These are phyloP conservation scores for Mycena sanguinolenta DNA, from an alignment of 768 basidiomycete species.

Conservation along the genomic window DNA sequence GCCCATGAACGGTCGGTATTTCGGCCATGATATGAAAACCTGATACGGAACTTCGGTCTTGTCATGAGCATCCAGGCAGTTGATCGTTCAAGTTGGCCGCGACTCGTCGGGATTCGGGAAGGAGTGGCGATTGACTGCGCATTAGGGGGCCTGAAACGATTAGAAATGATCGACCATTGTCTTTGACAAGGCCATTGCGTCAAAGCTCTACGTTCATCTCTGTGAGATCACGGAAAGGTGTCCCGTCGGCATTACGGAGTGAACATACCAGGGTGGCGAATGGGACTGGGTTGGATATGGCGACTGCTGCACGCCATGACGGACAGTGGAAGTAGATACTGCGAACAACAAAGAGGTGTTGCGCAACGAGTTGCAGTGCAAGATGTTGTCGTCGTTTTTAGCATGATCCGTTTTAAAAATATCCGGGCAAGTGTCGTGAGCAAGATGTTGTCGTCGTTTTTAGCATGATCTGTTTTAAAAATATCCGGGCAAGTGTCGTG, in stretches of 20 bases:
- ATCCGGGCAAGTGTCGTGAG: too few species aligned
- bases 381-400: neutral
- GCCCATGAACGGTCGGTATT: neutral
- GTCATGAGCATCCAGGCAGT: neutral
- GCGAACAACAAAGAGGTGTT: conserved; percentile 17
- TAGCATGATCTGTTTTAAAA: neutral
- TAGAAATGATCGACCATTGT: neutral
- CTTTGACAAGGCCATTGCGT: neutral
- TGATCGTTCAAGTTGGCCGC: neutral
- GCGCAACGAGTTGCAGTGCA: neutral
- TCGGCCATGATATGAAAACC: conserved; percentile 1
- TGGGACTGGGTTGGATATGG: neutral
- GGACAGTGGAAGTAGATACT: neutral
- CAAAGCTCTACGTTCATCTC: neutral
- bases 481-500: neutral
- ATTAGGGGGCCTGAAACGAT: neutral
- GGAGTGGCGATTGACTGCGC: conserved; percentile 10
- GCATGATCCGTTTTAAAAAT: too few species aligned
- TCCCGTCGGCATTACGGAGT: conserved; percentile 32
- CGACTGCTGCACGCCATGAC: conserved; percentile 16
- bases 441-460: neutral
- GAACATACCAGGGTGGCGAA: conserved; percentile 5
- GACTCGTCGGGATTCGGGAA: neutral
- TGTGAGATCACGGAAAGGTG: conserved; percentile 12
- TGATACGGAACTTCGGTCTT: conserved; percentile 13